Evolutionary conservation across 2,329 filamentous ascomycete species (phyloP), one percentile per base, ranked within the genome.

Genomic region (Mollisiaceae sp.): DNA sequence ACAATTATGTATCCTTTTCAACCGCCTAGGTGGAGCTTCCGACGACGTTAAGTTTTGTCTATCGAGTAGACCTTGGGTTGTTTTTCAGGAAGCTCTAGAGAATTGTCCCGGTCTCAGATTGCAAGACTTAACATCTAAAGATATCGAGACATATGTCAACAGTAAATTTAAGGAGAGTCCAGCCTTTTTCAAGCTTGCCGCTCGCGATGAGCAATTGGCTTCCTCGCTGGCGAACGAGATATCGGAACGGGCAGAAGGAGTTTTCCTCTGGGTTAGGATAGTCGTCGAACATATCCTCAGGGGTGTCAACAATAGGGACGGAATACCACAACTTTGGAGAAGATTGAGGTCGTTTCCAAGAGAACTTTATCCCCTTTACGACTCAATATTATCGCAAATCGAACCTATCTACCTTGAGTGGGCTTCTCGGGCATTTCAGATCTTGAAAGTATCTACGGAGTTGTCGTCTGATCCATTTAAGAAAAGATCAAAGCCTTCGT

Each of bases 21-120:
- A 35, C 9, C 43, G 18, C n/a, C 4, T 20, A 5, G 32, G 14
- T 5, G 56, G 2, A 2, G 54, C 15, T 6, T 61, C 52, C 14
- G 27, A n/a, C 4, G 22, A 27, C 22, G 36, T 60, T 14, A 67
- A 65, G 24, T 20, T 65, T 9, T 67, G 65, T 38, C 2, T 67
- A 8, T 47, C 63, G 9, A 67, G 63, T 24, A 41, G 65, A 15
- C 63, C 65, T 0, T 8, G 47, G n/a, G 6, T 65, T 56, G 22
- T 4, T 1, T 55, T 67, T 9, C 56, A 67, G 35, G 63, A 67
- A 8, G 24, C 38, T 41, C 63, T 67, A 36, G 12, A 47, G 15
- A 22, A 27, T 4, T 20, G 39, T 1, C 62, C 62, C 22, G 20
- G 36, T 14, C 43, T 66, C 9, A 14, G 36, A 38, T 20, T 67